phyloP scores from a whole-genome alignment of 2,329 filamentous ascomycete genomes.

The Hymenoscyphus fructigenus region DNA sequence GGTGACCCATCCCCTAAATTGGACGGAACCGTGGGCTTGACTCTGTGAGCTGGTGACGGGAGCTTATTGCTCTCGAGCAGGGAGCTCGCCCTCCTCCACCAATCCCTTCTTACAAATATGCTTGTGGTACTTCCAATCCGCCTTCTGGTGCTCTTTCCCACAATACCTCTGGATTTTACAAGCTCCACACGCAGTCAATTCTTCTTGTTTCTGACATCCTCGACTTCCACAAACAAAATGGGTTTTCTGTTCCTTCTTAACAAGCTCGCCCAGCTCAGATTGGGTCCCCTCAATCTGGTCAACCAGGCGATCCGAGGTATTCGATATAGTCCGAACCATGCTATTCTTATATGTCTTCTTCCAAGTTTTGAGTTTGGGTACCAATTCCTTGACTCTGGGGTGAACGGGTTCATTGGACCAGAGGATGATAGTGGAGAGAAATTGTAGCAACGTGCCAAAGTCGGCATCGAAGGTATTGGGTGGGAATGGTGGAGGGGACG shows the following conservation, averaged over 20 bases:
- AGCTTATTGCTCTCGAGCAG: not conserved
- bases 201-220: constrained; percentile 17
- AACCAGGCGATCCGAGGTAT: constrained; percentile 23
- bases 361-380: constrained; percentile 24
- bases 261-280: constrained; percentile 14
- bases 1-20: too few relatives aligned
- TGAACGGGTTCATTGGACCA: constrained; percentile 20
- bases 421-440: constrained; percentile 30
- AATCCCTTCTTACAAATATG: constrained; percentile 31
- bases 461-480: constrained; percentile 27
- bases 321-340: constrained; percentile 22
- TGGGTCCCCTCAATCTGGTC: constrained; percentile 26
- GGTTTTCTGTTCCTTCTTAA: constrained; percentile 20
- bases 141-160: constrained; percentile 32
- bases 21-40: too few relatives aligned
- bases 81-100: not conserved
- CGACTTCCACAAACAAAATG: constrained; percentile 23
- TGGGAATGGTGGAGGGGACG: constrained; percentile 10
- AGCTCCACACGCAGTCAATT: constrained; percentile 28
- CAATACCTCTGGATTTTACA: constrained; percentile 33
- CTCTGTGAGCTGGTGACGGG: too few relatives aligned
- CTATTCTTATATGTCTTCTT: constrained; percentile 21
- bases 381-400: constrained; percentile 26
- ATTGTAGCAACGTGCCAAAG: constrained; percentile 30
- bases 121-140: constrained; percentile 36